A percentile compares a stretch with the other conserved stretches of the same genome.
Conservation (phyloP, 2,329 filamentous ascomycete species). For the Paraphoma sp. region DNA sequence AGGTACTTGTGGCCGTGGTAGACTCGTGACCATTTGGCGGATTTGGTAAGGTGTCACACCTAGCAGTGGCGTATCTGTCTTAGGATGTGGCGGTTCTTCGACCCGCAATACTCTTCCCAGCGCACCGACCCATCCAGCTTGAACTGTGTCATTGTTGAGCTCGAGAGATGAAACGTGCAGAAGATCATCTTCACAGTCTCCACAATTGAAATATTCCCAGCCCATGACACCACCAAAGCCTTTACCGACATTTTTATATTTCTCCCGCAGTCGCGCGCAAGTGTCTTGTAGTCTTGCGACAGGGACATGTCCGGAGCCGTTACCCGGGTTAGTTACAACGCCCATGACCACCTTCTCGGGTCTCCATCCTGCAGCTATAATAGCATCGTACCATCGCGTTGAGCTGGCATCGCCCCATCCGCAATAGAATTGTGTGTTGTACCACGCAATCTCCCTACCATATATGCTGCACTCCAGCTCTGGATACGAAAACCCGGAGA, state of each 20-base stretch:
- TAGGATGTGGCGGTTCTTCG: slow-evolving; percentile 30
- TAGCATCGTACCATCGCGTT: slow-evolving; percentile 59
- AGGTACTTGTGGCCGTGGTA: slow-evolving; percentile 39
- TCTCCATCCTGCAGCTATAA: slow-evolving; percentile 71
- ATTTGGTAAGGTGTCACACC: slow-evolving; percentile 41
- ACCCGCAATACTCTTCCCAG: slow-evolving; percentile 61
- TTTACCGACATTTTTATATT: slow-evolving; percentile 56
- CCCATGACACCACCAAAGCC: slow-evolving; percentile 88
- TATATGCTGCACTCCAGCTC: slow-evolving; percentile 65
- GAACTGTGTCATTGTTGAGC: slow-evolving; percentile 33
- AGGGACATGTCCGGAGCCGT: slow-evolving; percentile 70
- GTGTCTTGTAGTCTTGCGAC: slow-evolving; percentile 64
- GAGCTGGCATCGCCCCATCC: slow-evolving; percentile 76
- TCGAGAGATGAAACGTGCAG: slow-evolving; percentile 30
- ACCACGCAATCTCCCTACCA: slow-evolving; percentile 72
- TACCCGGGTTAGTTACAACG: slow-evolving; percentile 77
- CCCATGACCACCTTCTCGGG: slow-evolving; percentile 79
- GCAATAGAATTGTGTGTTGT: slow-evolving; percentile 93
- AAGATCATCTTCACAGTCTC: slow-evolving; percentile 37
- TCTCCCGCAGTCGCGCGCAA: slow-evolving; percentile 62
- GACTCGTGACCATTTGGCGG: slow-evolving; percentile 37
- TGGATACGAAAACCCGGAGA: slow-evolving; percentile 84
- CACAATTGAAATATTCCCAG: slow-evolving; percentile 92
- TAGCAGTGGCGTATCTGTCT: slow-evolving; percentile 23
- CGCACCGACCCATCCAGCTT: slow-evolving; percentile 68